Conservation (phyloP, 2,329 filamentous ascomycete genomes). For the Colletotrichum incanum region DNA sequence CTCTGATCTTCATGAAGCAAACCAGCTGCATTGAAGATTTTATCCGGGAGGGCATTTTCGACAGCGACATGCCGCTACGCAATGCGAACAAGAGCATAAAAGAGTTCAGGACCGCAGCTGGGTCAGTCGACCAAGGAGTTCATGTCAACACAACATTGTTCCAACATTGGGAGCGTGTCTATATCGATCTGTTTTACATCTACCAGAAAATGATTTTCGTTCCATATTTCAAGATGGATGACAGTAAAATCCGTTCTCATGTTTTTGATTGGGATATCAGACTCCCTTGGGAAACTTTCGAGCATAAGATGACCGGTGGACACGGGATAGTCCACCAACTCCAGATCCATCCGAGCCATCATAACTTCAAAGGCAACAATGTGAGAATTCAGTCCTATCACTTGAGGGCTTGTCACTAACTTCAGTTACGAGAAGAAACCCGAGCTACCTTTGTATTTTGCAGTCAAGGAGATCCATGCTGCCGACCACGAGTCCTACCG, state of each 20-base stretch:
- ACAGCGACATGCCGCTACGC: conserved; percentile 12
- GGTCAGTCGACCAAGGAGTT: neutral
- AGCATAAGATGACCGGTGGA: conserved; percentile 6
- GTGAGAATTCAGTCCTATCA: neutral
- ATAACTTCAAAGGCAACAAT: neutral
- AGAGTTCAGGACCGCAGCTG: conserved; percentile 9
- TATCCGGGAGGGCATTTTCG: conserved; percentile 20
- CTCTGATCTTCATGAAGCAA: conserved; percentile 25
- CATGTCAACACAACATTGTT: conserved; percentile 9
- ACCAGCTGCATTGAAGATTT: conserved; percentile 14
- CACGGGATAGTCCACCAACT: conserved; percentile 15
- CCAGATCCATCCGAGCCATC: conserved; percentile 15
- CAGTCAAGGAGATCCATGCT: conserved; percentile 30
- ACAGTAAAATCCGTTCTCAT: neutral
- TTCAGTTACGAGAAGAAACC: neutral
- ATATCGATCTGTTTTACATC: conserved; percentile 29
- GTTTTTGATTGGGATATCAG: conserved; percentile 13
- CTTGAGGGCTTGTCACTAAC: neutral
- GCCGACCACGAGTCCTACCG: conserved; percentile 9
- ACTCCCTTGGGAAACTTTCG: conserved; percentile 8
- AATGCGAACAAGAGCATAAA: conserved; percentile 13
- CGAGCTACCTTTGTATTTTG: conserved; percentile 7
- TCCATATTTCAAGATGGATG: conserved; percentile 14
- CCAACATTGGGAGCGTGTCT: conserved; percentile 15
- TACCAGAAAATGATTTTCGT: conserved; percentile 29